phyloP scores from a whole-genome alignment of 2,329 filamentous ascomycete species.

The Fusarium papillatum region DNA sequence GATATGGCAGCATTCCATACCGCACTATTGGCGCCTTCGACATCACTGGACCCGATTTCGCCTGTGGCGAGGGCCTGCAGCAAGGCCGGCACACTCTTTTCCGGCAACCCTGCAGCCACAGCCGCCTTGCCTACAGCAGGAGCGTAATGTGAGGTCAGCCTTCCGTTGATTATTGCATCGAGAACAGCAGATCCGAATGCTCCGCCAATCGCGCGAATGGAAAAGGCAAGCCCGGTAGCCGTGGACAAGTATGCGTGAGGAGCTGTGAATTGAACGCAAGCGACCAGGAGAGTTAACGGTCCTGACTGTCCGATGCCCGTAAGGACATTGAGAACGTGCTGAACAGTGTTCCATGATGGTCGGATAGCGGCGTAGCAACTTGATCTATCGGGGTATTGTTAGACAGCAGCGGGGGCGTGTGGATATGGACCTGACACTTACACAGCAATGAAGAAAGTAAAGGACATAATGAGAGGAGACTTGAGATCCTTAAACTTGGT shows the following conservation, averaged over 20 bases:
- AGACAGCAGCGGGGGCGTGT: neutral
- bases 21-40: conserved; percentile 3
- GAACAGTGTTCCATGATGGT: conserved; percentile 10
- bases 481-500: conserved; percentile 14
- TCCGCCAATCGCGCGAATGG: conserved; percentile 10
- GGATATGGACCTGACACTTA: neutral
- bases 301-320: conserved; percentile 12
- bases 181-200: conserved; percentile 14
- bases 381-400: neutral
- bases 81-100: conserved; percentile 16
- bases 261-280: conserved; percentile 15
- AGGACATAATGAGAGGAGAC: conserved; percentile 14
- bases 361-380: conserved; percentile 13
- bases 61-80: conserved; percentile 8
- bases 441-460: conserved; percentile 9
- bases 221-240: conserved; percentile 9
- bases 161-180: conserved; percentile 13
- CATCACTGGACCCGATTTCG: conserved; percentile 3
- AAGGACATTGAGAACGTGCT: conserved; percentile 11
- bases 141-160: conserved; percentile 8
- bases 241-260: conserved; percentile 7
- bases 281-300: conserved; percentile 9
- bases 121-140: conserved; percentile 7
- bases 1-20: conserved; percentile 12
- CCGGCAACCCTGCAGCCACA: conserved; percentile 3